These are phyloP conservation scores for Talaromyces atroroseus DNA, from an alignment of 2,329 filamentous ascomycete genomes.

Conservation along the genomic window DNA sequence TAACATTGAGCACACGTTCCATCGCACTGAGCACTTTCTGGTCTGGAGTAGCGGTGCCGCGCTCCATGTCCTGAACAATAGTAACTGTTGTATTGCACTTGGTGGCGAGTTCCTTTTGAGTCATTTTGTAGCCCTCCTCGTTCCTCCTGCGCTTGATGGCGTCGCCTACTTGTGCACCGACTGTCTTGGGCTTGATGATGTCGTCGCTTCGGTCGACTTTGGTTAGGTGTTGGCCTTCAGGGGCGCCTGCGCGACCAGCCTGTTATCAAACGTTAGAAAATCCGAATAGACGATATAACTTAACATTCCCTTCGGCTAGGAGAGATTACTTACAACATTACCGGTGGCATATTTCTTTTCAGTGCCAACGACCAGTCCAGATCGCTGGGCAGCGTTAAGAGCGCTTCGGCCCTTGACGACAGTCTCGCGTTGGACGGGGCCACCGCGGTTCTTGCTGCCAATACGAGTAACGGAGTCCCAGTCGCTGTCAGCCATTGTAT, in stretches of 20 bases:
- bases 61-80: conserved; percentile 80
- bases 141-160: conserved; percentile 75
- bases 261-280: conserved; percentile 21
- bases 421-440: conserved; percentile 66
- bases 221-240: conserved; percentile 89
- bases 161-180: conserved; percentile 73
- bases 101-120: conserved; percentile 79
- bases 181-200: conserved; percentile 93
- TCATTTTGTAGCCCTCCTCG: conserved; percentile 88
- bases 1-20: conserved; percentile 81
- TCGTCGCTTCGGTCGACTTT: conserved; percentile 97
- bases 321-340: conserved; percentile 63
- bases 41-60: conserved; percentile 69
- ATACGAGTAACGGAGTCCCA: conserved; percentile 93
- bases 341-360: conserved; percentile 85
- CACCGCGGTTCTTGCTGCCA: conserved; percentile 73
- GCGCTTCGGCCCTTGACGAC: conserved; percentile 79
- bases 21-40: conserved; percentile 74
- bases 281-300: neutral
- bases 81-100: conserved; percentile 82
- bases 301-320: neutral
- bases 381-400: conserved; percentile 83
- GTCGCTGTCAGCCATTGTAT: conserved; percentile 56
- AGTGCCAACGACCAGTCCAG: conserved; percentile 68
- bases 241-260: conserved; percentile 41